Evolutionary conservation across 257 asterid species (phyloP).

Genomic region (Haberlea rhodopensis): DNA sequence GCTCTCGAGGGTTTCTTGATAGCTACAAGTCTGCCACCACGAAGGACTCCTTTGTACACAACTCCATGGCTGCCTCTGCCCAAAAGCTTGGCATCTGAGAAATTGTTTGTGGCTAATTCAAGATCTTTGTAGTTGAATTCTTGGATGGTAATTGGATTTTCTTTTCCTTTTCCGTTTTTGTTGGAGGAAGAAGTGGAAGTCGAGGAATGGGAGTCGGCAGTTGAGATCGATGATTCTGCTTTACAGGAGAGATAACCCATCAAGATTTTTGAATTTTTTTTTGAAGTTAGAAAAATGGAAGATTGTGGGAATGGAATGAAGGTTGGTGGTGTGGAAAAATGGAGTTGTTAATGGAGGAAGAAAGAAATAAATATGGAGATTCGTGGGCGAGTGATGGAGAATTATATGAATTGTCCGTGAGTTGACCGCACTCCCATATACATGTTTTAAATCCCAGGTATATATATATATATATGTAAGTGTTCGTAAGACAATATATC

Average conservation of each 20-base stretch:
- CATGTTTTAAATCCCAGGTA: too few species aligned
- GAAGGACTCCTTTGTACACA: too few species aligned
- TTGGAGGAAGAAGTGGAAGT: slow-evolving; percentile 28
- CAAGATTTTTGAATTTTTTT: slow-evolving; percentile 23
- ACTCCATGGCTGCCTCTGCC: slow-evolving; percentile 95
- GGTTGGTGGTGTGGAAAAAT: slow-evolving; percentile 26
- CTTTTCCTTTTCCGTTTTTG: slow-evolving; percentile 26
- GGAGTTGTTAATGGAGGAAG: slow-evolving; percentile 12
- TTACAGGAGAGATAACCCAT: slow-evolving; percentile 90
- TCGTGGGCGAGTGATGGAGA: slow-evolving; percentile 17
- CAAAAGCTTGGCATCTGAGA: slow-evolving; percentile 59
- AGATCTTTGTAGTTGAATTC: slow-evolving; percentile 75
- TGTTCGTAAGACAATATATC: not conserved
- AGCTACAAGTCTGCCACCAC: slow-evolving; percentile 70
- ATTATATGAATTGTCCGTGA: not conserved
- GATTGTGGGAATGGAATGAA: not conserved
- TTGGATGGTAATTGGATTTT: slow-evolving; percentile 52
- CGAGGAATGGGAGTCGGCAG: slow-evolving; percentile 36
- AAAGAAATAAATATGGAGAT: slow-evolving; percentile 10
- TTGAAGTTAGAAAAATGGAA: not conserved
- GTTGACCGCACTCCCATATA: slow-evolving; percentile 38
- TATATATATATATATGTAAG: not conserved
- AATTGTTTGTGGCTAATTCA: slow-evolving; percentile 70
- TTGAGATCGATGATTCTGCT: slow-evolving; percentile 63
- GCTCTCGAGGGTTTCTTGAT: slow-evolving; percentile 63